These are phyloP conservation scores for Claviceps spartinae DNA, from an alignment of 2,329 filamentous ascomycete genomes.

Conservation along the genomic window DNA sequence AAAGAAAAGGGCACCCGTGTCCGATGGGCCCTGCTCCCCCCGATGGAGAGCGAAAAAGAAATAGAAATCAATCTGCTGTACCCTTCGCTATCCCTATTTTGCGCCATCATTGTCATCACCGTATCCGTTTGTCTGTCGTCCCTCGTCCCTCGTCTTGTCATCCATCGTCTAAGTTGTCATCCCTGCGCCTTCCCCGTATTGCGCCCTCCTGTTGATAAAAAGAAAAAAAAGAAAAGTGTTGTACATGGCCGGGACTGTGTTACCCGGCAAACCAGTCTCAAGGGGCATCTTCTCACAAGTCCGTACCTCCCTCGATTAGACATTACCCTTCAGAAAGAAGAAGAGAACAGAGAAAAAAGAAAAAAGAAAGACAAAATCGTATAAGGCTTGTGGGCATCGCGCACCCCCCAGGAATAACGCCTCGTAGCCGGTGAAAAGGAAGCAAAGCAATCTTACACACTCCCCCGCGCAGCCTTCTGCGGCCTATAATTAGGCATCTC, in stretches of 20 bases:
- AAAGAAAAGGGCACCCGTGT: too few relatives aligned
- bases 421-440: neutral
- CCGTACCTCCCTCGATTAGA: neutral
- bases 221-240: neutral
- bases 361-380: neutral
- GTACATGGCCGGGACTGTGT: slow-evolving; percentile 2
- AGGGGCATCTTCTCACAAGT: neutral
- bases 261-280: neutral
- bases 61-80: too few relatives aligned
- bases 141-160: too few relatives aligned
- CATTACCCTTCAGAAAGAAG: neutral
- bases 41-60: too few relatives aligned
- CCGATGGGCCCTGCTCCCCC: too few relatives aligned
- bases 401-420: too few relatives aligned
- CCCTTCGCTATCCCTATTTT: neutral
- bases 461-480: slow-evolving; percentile 30
- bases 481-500: slow-evolving; percentile 76
- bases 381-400: too few relatives aligned
- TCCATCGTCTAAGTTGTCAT: neutral
- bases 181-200: neutral
- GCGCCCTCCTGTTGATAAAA: neutral
- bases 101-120: neutral
- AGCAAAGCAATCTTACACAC: neutral
- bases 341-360: neutral
- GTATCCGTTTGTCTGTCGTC: too few relatives aligned